Evolutionary conservation across 768 basidiomycete species (phyloP), one percentile per base, ranked within the genome.

Genomic region (Russula sp.): DNA sequence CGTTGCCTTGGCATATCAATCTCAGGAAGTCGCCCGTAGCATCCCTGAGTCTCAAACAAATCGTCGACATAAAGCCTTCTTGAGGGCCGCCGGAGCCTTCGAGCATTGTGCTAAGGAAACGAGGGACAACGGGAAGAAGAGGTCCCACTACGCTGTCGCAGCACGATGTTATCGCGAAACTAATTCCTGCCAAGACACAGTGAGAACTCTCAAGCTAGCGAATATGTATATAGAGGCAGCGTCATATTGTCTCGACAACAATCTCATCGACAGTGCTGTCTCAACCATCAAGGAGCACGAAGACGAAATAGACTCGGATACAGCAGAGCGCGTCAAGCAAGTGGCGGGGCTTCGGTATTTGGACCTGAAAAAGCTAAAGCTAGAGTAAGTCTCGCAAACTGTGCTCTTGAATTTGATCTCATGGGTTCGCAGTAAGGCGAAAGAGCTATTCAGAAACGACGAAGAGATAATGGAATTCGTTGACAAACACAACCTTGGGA

Each of bases 391-490:
- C 47, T 35, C 42, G 52, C 42, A 32, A 52, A 32, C 27, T 8
- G 13, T 8, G 8, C 14, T n/a, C 13, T 53, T 8, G 31, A 13
- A 48, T 51, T 3, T 37, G 1, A 8, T 55, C 49, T 59, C 27
- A 42, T 8, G n/a, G 9, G 39, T 39, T 47, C 50, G 10, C 66
- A 87, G 87, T 20, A 73, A 80, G 70, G 78, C 78, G 22, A 57
- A 73, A 59, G 64, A 71, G 8, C 69, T 88, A 3, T 89, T 89
- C 62, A 63, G 73, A 0, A 74, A 77, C 0, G 72, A 77, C 0
- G 81, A 87, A 22, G 82, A 77, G 20, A 64, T 85, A 10, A 65
- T 85, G n/a, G 78, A 80, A 42, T 89, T 83, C 62, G 75, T 84
- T 18, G 80, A 85, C 58, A 77, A 82, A 4, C 77, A 77, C 49